phyloP scores from a whole-genome alignment of 495 filamentous ascomycete species.

The Cudoniella acicularis region DNA sequence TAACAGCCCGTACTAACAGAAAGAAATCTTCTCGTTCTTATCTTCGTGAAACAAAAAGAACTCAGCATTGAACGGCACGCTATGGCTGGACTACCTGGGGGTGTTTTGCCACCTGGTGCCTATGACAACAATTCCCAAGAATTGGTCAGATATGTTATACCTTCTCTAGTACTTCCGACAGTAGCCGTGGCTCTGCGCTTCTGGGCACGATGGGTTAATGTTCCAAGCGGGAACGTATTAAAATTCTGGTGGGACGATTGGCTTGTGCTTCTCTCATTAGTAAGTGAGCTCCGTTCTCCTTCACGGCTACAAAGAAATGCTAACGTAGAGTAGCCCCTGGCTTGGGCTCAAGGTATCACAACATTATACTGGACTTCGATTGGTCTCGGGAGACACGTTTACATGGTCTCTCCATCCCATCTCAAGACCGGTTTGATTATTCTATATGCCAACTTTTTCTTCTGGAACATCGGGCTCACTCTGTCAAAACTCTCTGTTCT shows the following conservation, averaged over 20 bases:
- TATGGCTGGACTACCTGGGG: too few species aligned
- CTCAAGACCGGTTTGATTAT: background rate
- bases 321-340: background rate
- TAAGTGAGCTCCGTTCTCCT: too few species aligned
- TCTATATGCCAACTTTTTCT: background rate
- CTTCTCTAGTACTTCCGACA: background rate
- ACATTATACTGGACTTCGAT: background rate
- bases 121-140: too few species aligned
- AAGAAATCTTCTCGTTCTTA: too few species aligned
- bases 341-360: background rate
- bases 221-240: too few species aligned
- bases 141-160: too few species aligned
- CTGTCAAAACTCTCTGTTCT: conserved; percentile 17
- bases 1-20: too few species aligned
- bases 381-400: background rate
- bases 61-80: too few species aligned
- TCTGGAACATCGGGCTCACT: conserved; percentile 14
- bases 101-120: too few species aligned
- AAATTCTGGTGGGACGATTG: background rate
- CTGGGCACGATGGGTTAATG: background rate
- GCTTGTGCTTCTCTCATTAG: background rate
- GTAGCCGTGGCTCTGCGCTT: background rate
- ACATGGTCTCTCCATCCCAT: background rate
- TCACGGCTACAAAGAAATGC: too few species aligned
- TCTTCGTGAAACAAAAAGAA: too few species aligned